These are phyloP conservation scores for Boletus coccyginus DNA, from an alignment of 768 basidiomycete species.

Conservation along the genomic window DNA sequence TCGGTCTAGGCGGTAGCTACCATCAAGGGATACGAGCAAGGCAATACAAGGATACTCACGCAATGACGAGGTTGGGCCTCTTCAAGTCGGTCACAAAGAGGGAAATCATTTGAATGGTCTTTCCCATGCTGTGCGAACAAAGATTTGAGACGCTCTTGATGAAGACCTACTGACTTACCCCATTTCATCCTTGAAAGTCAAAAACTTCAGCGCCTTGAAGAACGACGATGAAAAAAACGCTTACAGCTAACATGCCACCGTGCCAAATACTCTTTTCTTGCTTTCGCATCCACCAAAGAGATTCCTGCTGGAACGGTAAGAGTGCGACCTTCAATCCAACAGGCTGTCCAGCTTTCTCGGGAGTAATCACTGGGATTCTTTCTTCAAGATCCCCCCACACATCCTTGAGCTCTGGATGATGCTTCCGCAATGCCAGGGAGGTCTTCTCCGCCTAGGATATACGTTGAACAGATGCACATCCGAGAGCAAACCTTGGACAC, in stretches of 20 bases:
- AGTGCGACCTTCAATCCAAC: conserved; percentile 78
- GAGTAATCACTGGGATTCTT: conserved; percentile 56
- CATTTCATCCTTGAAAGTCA: conserved; percentile 71
- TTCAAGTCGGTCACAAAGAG: conserved; percentile 75
- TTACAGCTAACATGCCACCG: conserved; percentile 89
- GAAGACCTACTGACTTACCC: conserved; percentile 49
- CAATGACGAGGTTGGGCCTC: conserved; percentile 89
- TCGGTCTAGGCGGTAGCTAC: conserved; percentile 33
- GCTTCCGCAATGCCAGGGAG: conserved; percentile 54
- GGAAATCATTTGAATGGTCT: conserved; percentile 96
- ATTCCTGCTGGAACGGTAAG: conserved; percentile 94
- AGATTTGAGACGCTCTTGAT: conserved; percentile 5
- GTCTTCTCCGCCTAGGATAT: conserved; percentile 66
- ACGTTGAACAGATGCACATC: conserved; percentile 1
- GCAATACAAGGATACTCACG: conserved; percentile 48
- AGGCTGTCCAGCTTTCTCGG: conserved; percentile 76
- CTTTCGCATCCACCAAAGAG: conserved; percentile 92
- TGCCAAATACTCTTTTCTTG: conserved; percentile 87
- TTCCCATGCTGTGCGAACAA: conserved; percentile 67
- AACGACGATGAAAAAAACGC: conserved; percentile 23
- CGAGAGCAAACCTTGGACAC: conserved; percentile 24
- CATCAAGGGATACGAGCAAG: not conserved
- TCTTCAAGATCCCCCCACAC: conserved; percentile 87
- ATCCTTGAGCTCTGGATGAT: conserved; percentile 78
- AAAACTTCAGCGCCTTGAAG: conserved; percentile 6